Conservation (phyloP, 768 basidiomycete species). For the Lactifluus piperatus region DNA sequence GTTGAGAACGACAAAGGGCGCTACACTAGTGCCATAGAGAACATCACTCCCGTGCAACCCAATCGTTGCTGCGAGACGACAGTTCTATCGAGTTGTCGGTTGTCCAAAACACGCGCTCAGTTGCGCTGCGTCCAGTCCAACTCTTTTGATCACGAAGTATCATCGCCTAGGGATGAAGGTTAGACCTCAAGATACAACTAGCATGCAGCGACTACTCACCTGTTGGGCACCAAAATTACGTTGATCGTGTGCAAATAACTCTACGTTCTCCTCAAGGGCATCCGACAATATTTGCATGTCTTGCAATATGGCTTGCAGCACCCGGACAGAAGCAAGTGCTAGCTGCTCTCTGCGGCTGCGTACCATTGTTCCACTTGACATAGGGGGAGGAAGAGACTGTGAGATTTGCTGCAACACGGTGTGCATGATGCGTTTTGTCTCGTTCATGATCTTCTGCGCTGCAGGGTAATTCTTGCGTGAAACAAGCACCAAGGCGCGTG, state of each 20-base stretch:
- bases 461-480: conserved; percentile 85
- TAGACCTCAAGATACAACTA: neutral
- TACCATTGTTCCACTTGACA: conserved; percentile 33
- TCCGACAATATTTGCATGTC: conserved; percentile 84
- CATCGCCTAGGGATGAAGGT: conserved; percentile 58
- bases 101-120: conserved; percentile 89
- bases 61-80: conserved; percentile 76
- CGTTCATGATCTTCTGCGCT: conserved; percentile 82
- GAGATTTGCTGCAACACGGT: conserved; percentile 84
- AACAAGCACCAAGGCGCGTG: conserved; percentile 85
- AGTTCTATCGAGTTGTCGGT: conserved; percentile 86
- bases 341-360: conserved; percentile 75
- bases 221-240: conserved; percentile 97
- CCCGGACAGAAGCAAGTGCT: conserved; percentile 62
- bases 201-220: conserved; percentile 41
- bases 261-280: conserved; percentile 84
- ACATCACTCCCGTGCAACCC: conserved; percentile 62
- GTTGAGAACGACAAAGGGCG: neutral
- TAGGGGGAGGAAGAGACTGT: conserved; percentile 56
- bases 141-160: conserved; percentile 92
- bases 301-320: conserved; percentile 76
- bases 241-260: conserved; percentile 87
- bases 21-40: neutral
- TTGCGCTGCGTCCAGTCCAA: conserved; percentile 88
- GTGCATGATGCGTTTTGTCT: conserved; percentile 88